Evolutionary conservation across 2,329 filamentous ascomycete genomes (phyloP).

Genomic region (Penicillium thymicola): DNA sequence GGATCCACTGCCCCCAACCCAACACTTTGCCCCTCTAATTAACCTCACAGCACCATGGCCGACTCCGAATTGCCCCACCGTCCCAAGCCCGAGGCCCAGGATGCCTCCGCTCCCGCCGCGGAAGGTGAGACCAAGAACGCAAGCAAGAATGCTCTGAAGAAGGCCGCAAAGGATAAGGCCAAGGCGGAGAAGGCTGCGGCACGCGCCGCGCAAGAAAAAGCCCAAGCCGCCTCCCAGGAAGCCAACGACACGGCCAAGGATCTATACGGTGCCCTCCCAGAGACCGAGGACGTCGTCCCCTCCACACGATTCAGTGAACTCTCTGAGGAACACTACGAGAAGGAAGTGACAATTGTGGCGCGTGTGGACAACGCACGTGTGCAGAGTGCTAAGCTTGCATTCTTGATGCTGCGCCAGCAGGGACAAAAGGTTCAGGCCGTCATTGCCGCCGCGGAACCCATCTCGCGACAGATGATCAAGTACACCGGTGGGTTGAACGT

Average conservation of each 20-base stretch:
- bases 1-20: not conserved
- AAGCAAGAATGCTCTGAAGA: conserved; percentile 80
- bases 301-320: conserved; percentile 56
- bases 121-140: conserved; percentile 38
- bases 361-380: conserved; percentile 84
- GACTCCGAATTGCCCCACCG: conserved; percentile 41
- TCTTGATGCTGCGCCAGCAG: conserved; percentile 78
- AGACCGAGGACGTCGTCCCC: conserved; percentile 56
- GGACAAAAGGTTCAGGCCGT: conserved; percentile 81
- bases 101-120: conserved; percentile 28
- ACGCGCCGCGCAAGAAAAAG: conserved; percentile 71
- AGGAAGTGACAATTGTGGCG: conserved; percentile 71
- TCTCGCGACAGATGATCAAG: conserved; percentile 91
- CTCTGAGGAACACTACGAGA: conserved; percentile 62
- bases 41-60: conserved; percentile 30
- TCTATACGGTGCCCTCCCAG: conserved; percentile 72
- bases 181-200: conserved; percentile 73
- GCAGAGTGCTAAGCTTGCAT: conserved; percentile 87
- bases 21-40: not conserved
- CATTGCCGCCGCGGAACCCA: conserved; percentile 58
- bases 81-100: conserved; percentile 37
- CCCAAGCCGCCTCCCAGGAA: conserved; percentile 62
- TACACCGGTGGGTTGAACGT: conserved; percentile 71
- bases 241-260: conserved; percentile 61
- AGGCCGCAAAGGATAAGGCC: conserved; percentile 85